Evolutionary conservation across 768 basidiomycete genomes (phyloP).

Genomic region (Tephrocybe rancida): DNA sequence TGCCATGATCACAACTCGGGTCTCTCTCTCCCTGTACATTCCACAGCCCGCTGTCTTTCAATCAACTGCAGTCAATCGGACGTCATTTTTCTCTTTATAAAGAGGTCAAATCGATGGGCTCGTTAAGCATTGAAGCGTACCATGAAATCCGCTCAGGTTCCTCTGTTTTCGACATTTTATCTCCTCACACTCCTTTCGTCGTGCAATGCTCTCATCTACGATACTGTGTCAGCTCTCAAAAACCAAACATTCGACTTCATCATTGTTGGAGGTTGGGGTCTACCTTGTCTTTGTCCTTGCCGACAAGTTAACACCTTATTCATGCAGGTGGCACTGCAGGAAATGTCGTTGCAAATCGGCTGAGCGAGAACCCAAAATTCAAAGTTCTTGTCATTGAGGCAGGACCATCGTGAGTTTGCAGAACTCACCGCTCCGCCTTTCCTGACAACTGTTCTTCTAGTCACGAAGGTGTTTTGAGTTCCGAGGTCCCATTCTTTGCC

Average conservation of each 20-base stretch:
- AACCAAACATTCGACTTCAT: slow-evolving; percentile 22
- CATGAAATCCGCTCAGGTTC: slow-evolving; percentile 3
- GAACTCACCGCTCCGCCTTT: background rate
- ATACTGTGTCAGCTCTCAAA: slow-evolving; percentile 13
- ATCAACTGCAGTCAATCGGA: background rate
- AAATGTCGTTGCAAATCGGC: slow-evolving; percentile 19
- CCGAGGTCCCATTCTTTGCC: slow-evolving; percentile 19
- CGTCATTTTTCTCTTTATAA: background rate
- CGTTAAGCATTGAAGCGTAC: background rate
- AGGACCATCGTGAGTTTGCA: slow-evolving; percentile 20
- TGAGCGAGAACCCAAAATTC: slow-evolving; percentile 15
- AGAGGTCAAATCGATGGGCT: background rate
- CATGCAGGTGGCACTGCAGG: slow-evolving; percentile 25
- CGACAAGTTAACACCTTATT: background rate
- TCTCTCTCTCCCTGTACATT: background rate
- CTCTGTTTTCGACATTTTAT: background rate
- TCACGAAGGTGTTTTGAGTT: slow-evolving; percentile 15
- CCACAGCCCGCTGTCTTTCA: background rate
- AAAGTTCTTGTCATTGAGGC: slow-evolving; percentile 21
- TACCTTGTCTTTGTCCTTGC: background rate
- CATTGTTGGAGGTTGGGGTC: slow-evolving; percentile 22
- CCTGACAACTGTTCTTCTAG: slow-evolving; percentile 1
- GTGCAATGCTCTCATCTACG: slow-evolving; percentile 10
- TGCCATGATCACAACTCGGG: slow-evolving; percentile 1
- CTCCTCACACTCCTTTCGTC: slow-evolving; percentile 1